A percentile compares a stretch with the other conserved stretches of the same genome.
Evolutionary conservation across 768 basidiomycete genomes (phyloP).

Genomic region (Termitomyces sp.): DNA sequence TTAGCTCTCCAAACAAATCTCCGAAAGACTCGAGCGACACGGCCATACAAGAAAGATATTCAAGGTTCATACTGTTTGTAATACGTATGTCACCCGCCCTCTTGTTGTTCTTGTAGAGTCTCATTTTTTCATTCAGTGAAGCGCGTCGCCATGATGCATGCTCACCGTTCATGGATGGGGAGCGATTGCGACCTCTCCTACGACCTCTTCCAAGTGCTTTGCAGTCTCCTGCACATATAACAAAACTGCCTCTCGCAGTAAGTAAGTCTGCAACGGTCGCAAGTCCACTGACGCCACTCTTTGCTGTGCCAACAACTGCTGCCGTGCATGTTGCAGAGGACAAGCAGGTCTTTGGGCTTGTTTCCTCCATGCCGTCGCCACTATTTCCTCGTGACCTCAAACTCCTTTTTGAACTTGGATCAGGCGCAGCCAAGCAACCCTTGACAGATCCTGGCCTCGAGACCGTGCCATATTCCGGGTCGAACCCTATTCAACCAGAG

Average conservation of each 20-base stretch:
- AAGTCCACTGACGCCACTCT: slow-evolving; percentile 24
- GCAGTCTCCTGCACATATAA: slow-evolving; percentile 33
- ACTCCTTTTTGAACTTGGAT: slow-evolving; percentile 36
- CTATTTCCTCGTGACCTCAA: slow-evolving; percentile 42
- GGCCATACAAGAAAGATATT: slow-evolving; percentile 36
- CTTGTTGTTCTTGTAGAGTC: not conserved
- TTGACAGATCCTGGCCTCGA: slow-evolving; percentile 40
- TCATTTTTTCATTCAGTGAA: slow-evolving; percentile 27
- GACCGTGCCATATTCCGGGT: slow-evolving; percentile 18
- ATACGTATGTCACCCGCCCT: slow-evolving; percentile 33
- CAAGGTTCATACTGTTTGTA: slow-evolving; percentile 36
- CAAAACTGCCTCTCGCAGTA: slow-evolving; percentile 14
- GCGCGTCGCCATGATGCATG: slow-evolving; percentile 37
- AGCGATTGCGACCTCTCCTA: slow-evolving; percentile 43
- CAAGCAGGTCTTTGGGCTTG: slow-evolving; percentile 11
- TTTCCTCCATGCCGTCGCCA: slow-evolving; percentile 33
- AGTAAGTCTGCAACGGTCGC: slow-evolving; percentile 14
- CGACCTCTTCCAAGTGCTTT: slow-evolving; percentile 43
- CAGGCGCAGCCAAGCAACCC: slow-evolving; percentile 33
- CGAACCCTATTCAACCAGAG: slow-evolving; percentile 11
- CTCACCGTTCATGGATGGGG: slow-evolving; percentile 25
- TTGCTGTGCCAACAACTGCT: slow-evolving; percentile 17
- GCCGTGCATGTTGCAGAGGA: not conserved
- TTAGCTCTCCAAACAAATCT: slow-evolving; percentile 39
- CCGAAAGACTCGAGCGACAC: slow-evolving; percentile 32